phyloP scores from a whole-genome alignment of 2,329 filamentous ascomycete genomes.

The Neofusicoccum umdonicola region DNA sequence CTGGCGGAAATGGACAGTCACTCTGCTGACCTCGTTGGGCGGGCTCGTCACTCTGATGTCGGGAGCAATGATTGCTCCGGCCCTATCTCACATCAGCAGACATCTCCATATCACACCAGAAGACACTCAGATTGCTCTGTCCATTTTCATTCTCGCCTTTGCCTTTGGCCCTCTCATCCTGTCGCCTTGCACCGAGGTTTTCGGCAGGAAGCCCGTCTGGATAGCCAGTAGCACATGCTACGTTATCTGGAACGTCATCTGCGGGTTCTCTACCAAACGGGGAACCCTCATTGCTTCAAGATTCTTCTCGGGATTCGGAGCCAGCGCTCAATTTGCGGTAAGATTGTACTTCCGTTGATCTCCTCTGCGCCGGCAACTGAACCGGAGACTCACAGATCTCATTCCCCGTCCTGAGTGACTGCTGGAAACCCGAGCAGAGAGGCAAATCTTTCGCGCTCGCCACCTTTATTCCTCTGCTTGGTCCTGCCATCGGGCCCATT shows the following conservation, averaged over 20 bases:
- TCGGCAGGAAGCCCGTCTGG: constrained; percentile 24
- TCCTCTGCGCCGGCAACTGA: not conserved
- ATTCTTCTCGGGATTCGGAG: constrained; percentile 29
- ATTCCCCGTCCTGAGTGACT: constrained; percentile 24
- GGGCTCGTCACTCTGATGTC: constrained; percentile 26
- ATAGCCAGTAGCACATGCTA: constrained; percentile 28
- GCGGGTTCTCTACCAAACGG: constrained; percentile 28
- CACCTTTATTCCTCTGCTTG: constrained; percentile 31
- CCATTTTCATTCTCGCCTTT: constrained; percentile 28
- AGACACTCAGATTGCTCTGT: constrained; percentile 27
- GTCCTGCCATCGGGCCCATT: constrained; percentile 33
- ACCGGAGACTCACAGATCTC: constrained; percentile 21
- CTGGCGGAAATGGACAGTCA: too few species aligned
- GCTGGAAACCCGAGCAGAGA: constrained; percentile 26
- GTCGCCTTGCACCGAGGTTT: constrained; percentile 28
- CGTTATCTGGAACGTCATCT: constrained; percentile 28
- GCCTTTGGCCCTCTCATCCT: constrained; percentile 29
- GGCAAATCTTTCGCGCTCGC: constrained; percentile 24
- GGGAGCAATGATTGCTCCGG: constrained; percentile 29
- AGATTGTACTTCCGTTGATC: not conserved
- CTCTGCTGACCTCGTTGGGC: constrained; percentile 21
- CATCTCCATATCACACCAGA: constrained; percentile 26
- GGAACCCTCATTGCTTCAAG: constrained; percentile 25
- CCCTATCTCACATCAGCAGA: constrained; percentile 23
- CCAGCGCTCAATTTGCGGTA: constrained; percentile 25